Conservation (phyloP, 768 basidiomycete genomes). For the Auriscalpium orientale region DNA sequence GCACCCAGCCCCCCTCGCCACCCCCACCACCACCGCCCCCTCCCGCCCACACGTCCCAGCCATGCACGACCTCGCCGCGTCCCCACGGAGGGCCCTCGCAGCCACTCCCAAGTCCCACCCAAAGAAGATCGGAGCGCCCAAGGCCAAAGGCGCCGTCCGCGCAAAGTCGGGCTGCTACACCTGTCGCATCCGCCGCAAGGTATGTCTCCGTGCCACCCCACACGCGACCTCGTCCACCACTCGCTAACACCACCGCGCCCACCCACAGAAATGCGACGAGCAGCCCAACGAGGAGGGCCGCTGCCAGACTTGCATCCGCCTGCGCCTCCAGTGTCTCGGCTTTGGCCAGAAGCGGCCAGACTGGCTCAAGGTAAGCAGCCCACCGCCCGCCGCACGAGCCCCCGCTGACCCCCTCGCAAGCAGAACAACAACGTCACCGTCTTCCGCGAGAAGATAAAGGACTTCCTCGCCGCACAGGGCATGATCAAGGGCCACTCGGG, state of each 20-base stretch:
- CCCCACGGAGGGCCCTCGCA: slow-evolving; percentile 25
- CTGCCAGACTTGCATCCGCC: slow-evolving; percentile 72
- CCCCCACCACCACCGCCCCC: slow-evolving; percentile 24
- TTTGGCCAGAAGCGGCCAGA: slow-evolving; percentile 83
- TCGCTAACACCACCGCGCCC: slow-evolving; percentile 13
- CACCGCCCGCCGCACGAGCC: not conserved
- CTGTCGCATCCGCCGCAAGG: slow-evolving; percentile 82
- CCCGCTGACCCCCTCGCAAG: slow-evolving; percentile 29
- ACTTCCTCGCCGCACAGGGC: slow-evolving; percentile 70
- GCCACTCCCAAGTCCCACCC: slow-evolving; percentile 29
- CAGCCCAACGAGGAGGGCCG: slow-evolving; percentile 49
- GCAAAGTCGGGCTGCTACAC: slow-evolving; percentile 89
- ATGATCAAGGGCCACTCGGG: slow-evolving; percentile 89
- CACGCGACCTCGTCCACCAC: slow-evolving; percentile 11
- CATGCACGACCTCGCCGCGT: slow-evolving; percentile 28
- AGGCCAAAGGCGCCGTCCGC: slow-evolving; percentile 74
- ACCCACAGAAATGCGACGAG: slow-evolving; percentile 76
- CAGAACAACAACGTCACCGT: slow-evolving; percentile 61
- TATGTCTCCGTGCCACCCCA: no score
- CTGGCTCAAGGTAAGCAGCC: slow-evolving; percentile 63
- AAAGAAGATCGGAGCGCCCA: slow-evolving; percentile 47
- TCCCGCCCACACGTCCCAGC: slow-evolving; percentile 10
- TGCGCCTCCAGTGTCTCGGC: slow-evolving; percentile 77
- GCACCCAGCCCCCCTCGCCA: slow-evolving; percentile 27
- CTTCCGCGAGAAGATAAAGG: slow-evolving; percentile 72